Evolutionary conservation across 208 protist genomes (phyloP), one percentile per base, ranked within the genome.

Genomic region (Leptomonas pyrrhocoris): DNA sequence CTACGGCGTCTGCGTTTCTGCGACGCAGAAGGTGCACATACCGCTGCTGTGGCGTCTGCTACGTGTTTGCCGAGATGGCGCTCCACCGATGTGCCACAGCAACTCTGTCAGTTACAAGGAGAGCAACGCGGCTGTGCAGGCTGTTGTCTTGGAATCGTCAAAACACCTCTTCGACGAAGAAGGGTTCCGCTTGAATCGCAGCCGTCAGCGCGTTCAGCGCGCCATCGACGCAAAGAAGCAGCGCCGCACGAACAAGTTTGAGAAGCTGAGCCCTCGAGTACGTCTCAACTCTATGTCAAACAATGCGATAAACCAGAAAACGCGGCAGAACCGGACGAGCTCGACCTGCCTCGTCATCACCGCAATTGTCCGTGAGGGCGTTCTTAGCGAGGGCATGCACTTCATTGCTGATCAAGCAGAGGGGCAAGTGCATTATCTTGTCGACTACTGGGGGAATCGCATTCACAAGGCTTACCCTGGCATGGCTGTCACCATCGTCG

Each of bases 151-250:
- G 11, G 89, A 96, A 67, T 89, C 92, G 15, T 96, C 92, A 13
- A 96, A 96, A 53, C 89, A 96, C 61, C 73, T 96, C 15, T 96
- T 94, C 79, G 84, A 96, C 74, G 92, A 94, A 65, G 92, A 96
- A 49, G 79, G 79, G 12, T 96, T 94, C 69, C 82, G 89, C n/a
- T 57, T 80, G 23, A 91, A 86, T 43, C 60, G 66, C 1, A 57
- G 31, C n/a, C 69, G 81, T 13, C 87, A 86, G 69, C 49, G 49
- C 11, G 65, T 94, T 34, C 89, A 94, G 67, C 64, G 69, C 12
- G 59, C 27, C 5, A 60, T 91, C 21, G 89, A 94, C 69, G 64
- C 31, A 2, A 59, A 64, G 34, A 43, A 40, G 34, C 58, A 69
- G 28, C 75, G 61, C 46, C 71, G 54, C 42, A 42, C 68, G 48